phyloP scores from a whole-genome alignment of 2,329 filamentous ascomycete genomes.

The Claviceps purpurea region DNA sequence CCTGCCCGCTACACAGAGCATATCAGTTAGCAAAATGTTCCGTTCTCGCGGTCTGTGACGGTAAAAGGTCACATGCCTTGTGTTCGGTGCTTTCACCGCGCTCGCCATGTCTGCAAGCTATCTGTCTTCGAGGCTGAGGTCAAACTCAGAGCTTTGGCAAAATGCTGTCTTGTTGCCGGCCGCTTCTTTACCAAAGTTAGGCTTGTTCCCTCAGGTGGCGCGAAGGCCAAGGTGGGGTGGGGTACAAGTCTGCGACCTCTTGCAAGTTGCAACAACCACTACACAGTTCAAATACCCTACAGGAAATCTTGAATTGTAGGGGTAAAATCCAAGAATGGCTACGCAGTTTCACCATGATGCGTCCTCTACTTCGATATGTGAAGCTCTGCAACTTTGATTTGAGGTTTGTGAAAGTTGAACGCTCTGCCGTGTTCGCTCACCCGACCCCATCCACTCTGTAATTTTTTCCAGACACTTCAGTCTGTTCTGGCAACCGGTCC shows the following conservation, averaged over 20 bases:
- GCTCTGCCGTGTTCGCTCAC: no score
- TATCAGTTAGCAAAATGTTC: not conserved
- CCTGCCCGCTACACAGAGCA: slow-evolving; percentile 20
- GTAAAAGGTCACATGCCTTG: slow-evolving; percentile 18
- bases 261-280: no score
- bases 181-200: slow-evolving; percentile 17
- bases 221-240: slow-evolving; percentile 14
- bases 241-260: not conserved
- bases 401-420: no score
- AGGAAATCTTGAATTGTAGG: not conserved
- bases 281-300: not conserved
- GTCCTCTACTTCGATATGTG: no score
- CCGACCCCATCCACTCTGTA: no score
- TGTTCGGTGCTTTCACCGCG: slow-evolving; percentile 23
- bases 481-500: no score
- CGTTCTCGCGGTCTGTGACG: not conserved
- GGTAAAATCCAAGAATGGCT: no score
- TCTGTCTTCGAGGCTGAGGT: slow-evolving; percentile 10
- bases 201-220: slow-evolving; percentile 16
- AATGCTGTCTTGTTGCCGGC: slow-evolving; percentile 15
- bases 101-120: slow-evolving; percentile 24
- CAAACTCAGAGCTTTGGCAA: slow-evolving; percentile 12
- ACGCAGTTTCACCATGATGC: no score
- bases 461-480: no score
- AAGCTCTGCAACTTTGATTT: no score